Evolutionary conservation across 2,329 filamentous ascomycete species (phyloP).

Genomic region (Zopfia rhizophila): DNA sequence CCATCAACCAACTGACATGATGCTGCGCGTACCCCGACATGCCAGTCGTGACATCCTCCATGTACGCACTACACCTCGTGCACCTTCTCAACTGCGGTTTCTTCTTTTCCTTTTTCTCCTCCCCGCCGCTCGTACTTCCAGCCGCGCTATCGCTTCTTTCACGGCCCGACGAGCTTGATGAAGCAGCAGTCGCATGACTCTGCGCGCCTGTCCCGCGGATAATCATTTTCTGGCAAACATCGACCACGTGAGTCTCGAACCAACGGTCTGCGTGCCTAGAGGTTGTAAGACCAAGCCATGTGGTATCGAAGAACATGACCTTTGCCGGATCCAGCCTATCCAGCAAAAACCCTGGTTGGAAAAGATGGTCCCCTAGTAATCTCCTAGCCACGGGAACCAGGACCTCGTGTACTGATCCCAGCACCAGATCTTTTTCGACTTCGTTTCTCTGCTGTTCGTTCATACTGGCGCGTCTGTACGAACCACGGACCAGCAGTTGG

Average conservation of each 20-base stretch:
- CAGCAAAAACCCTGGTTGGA: slow-evolving; percentile 61
- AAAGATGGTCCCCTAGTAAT: slow-evolving; percentile 56
- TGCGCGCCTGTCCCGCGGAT: slow-evolving; percentile 43
- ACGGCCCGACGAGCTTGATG: slow-evolving; percentile 11
- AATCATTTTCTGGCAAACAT: slow-evolving; percentile 66
- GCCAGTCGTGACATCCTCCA: slow-evolving; percentile 56
- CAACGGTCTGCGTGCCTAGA: slow-evolving; percentile 68
- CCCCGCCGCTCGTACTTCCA: slow-evolving; percentile 12
- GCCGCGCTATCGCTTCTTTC: slow-evolving; percentile 34
- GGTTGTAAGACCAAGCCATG: slow-evolving; percentile 73
- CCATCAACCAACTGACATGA: slow-evolving; percentile 48
- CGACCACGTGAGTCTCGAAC: slow-evolving; percentile 68
- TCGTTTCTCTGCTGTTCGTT: slow-evolving; percentile 58
- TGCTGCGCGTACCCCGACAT: slow-evolving; percentile 40
- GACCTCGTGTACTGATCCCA: slow-evolving; percentile 62
- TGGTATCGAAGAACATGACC: slow-evolving; percentile 78
- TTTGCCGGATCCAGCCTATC: slow-evolving; percentile 70
- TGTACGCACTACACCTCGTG: slow-evolving; percentile 57
- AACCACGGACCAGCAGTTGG: slow-evolving; percentile 71
- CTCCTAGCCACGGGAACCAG: slow-evolving; percentile 60
- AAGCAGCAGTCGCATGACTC: slow-evolving; percentile 27
- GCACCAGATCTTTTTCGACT: slow-evolving; percentile 64
- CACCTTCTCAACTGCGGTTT: slow-evolving; percentile 50
- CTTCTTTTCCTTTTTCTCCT: slow-evolving; percentile 31
- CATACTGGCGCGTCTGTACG: slow-evolving; percentile 61